These are phyloP conservation scores for Chamaenerion angustifolium DNA, from an alignment of 345 rosid genomes.

Conservation along the genomic window DNA sequence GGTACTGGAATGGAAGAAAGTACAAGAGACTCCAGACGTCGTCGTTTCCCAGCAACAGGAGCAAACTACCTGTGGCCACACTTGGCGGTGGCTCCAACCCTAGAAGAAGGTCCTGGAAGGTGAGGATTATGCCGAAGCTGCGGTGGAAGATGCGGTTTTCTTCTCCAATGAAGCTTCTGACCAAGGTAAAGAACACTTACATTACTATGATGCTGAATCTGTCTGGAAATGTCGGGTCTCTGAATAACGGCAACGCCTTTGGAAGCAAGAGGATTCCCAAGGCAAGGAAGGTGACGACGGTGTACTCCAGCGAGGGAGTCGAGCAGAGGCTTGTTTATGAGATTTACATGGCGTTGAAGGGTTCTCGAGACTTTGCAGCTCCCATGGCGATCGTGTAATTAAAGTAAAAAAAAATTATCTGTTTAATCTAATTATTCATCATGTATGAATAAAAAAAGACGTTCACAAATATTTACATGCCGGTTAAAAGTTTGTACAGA, in stretches of 20 bases:
- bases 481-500: no score
- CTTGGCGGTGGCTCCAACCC: neutral
- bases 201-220: conserved; percentile 10
- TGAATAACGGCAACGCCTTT: conserved; percentile 5
- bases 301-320: conserved; percentile 10
- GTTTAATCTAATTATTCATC: neutral
- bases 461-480: no score
- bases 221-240: conserved; percentile 10
- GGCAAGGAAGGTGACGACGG: conserved; percentile 1
- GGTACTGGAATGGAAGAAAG: conserved; percentile 9
- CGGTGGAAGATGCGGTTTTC: neutral
- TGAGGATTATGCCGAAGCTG: conserved; percentile 8
- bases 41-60: neutral
- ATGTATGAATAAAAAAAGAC: neutral
- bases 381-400: neutral
- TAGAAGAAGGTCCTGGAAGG: conserved; percentile 8
- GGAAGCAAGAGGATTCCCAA: conserved; percentile 8
- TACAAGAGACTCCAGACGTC: conserved; percentile 1
- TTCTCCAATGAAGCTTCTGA: conserved; percentile 7
- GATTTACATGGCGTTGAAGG: conserved; percentile 12
- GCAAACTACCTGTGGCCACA: conserved; percentile 6
- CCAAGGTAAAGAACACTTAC: conserved; percentile 7
- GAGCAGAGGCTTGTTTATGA: conserved; percentile 9
- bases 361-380: conserved; percentile 2
- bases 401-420: neutral